These are phyloP conservation scores for Gossypioides kirkii DNA, from an alignment of 345 rosid species.

Conservation along the genomic window DNA sequence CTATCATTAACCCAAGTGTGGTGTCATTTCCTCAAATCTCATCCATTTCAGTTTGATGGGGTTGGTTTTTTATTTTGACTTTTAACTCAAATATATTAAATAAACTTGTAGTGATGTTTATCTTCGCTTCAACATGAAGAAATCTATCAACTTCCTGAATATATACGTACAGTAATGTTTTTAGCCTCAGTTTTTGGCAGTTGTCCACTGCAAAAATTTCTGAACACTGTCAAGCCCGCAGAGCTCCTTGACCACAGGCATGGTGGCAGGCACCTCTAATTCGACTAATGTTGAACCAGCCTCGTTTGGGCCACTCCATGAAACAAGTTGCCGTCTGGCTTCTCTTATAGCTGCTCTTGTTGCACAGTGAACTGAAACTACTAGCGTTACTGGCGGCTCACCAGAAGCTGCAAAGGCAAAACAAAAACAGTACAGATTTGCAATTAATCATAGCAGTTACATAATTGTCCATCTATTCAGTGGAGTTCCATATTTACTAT, in stretches of 20 bases:
- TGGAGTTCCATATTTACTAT: background rate
- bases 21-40: too few relatives aligned
- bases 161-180: too few relatives aligned
- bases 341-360: slow-evolving; percentile 63
- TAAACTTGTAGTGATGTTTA: too few relatives aligned
- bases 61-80: too few relatives aligned
- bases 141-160: too few relatives aligned
- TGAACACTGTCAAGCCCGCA: slow-evolving; percentile 68
- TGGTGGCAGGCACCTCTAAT: slow-evolving; percentile 73
- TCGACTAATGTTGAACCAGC: slow-evolving; percentile 24
- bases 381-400: slow-evolving; percentile 81
- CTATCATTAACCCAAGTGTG: too few relatives aligned
- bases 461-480: background rate
- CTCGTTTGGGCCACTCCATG: slow-evolving; percentile 33
- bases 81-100: too few relatives aligned
- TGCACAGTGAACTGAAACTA: slow-evolving; percentile 84
- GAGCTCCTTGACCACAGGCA: slow-evolving; percentile 75
- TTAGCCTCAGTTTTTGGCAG: background rate
- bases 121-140: too few relatives aligned
- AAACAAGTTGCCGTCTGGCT: slow-evolving; percentile 52
- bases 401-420: slow-evolving; percentile 60
- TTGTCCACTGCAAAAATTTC: slow-evolving; percentile 45
- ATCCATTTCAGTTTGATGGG: too few relatives aligned
- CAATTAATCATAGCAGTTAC: background rate
- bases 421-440: too few relatives aligned